Conservation (phyloP, 2,329 filamentous ascomycete species). For the Ophiostoma australiae region DNA sequence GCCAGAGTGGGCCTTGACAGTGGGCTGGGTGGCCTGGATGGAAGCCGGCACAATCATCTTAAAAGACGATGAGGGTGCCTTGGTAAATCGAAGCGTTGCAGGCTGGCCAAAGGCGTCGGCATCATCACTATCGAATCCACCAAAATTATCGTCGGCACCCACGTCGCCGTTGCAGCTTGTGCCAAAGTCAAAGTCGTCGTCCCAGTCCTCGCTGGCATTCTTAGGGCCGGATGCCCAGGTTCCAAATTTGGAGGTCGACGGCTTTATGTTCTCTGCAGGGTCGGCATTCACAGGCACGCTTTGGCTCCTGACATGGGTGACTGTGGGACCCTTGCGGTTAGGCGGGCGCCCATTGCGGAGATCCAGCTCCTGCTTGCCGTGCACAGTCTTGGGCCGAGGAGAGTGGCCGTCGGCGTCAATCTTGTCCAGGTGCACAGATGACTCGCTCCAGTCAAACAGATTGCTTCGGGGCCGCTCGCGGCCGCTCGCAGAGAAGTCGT, state of each 20-base stretch:
- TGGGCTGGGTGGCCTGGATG: slow-evolving; percentile 76
- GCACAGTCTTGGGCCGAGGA: slow-evolving; percentile 67
- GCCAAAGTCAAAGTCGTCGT: slow-evolving; percentile 79
- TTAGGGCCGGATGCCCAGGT: slow-evolving; percentile 79
- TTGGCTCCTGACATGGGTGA: slow-evolving; percentile 70
- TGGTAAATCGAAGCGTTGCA: slow-evolving; percentile 30
- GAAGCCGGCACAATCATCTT: slow-evolving; percentile 70
- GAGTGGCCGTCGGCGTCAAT: slow-evolving; percentile 52
- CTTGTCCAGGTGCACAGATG: slow-evolving; percentile 54
- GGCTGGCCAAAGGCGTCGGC: slow-evolving; percentile 16
- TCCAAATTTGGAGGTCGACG: slow-evolving; percentile 63
- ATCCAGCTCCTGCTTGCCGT: slow-evolving; percentile 69
- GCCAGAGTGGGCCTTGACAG: slow-evolving; percentile 77
- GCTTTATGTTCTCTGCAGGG: slow-evolving; percentile 50
- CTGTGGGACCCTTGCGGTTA: slow-evolving; percentile 62
- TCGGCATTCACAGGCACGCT: slow-evolving; percentile 72
- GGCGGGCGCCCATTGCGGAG: slow-evolving; percentile 63
- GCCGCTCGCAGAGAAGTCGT: slow-evolving; percentile 23
- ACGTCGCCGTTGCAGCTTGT: slow-evolving; percentile 37
- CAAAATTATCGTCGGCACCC: neutral
- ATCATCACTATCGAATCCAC: slow-evolving; percentile 17
- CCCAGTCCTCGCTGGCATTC: slow-evolving; percentile 80
- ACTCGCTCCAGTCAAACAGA: slow-evolving; percentile 75
- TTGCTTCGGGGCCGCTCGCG: slow-evolving; percentile 58
- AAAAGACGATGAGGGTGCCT: slow-evolving; percentile 37